Conservation (phyloP, 2,329 filamentous ascomycete species). For the Sporothrix brasiliensis region DNA sequence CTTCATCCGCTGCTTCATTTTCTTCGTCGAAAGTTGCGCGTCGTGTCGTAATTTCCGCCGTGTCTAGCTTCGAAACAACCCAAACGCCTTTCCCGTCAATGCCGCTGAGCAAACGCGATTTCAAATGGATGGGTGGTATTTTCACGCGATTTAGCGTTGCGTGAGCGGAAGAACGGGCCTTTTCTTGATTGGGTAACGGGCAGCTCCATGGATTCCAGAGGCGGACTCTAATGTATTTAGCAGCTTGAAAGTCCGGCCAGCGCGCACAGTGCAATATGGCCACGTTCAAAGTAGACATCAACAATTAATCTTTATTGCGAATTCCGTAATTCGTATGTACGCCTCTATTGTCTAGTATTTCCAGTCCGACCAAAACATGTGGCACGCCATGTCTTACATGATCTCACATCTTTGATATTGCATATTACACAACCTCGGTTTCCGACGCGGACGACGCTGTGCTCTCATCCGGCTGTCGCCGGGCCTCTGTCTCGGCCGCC, state of each 20-base stretch:
- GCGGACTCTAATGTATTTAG: no score
- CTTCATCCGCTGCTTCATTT: neutral
- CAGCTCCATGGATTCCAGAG: neutral
- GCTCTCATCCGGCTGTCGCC: neutral
- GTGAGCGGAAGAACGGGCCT: neutral
- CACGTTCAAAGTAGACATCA: no score
- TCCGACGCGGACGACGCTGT: neutral
- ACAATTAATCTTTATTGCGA: no score
- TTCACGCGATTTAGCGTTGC: conserved; percentile 14
- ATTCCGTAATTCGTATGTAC: neutral
- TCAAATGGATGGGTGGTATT: no score
- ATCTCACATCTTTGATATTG: no score
- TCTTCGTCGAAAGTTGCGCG: neutral
- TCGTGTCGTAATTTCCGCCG: conserved; percentile 24
- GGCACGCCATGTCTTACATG: neutral
- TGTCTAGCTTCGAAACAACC: conserved; percentile 21
- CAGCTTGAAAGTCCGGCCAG: no score
- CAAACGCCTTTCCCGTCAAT: neutral
- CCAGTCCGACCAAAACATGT: neutral
- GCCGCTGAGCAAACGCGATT: neutral
- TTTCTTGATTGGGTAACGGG: neutral
- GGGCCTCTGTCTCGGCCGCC: neutral
- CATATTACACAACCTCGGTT: neutral
- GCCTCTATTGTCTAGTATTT: neutral
- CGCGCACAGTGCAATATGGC: no score